Base-by-base conservation (phyloP, 163 green algal species). In the Trebouxia gelatinosa region DNA sequence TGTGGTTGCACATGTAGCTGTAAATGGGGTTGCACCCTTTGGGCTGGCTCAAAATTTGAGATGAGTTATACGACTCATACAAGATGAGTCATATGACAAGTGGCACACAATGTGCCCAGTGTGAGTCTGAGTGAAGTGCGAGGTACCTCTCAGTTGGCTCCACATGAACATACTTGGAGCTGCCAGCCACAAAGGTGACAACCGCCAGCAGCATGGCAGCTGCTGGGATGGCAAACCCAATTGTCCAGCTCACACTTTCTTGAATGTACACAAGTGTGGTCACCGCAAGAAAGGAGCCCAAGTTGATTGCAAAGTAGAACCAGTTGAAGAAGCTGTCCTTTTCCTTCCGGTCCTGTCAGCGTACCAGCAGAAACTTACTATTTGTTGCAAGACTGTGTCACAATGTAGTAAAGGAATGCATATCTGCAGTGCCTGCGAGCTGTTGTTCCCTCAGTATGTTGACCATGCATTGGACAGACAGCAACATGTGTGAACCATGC, bases 231-330 rank as follows among this genome's bases (percentile, higher is more conserved):
- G 83, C 87, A 89, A 97, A 98, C 23, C 94, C 94, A 9, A 97
- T 83, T 23, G 89, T 91, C 94, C 94, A 98, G 40, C 75, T 89
- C 28, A 97, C 80, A 48, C 86, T 82, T 81, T 95, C 89, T 84
- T 97, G 92, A 43, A 97, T 86, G 82, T 92, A 95, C 31, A 97
- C 92, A 9, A 97, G 89, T 40, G 89, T 85, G 0, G 92, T 95
- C 59, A 90, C 91, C 3, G 93, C 91, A 71, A 97, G 86, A 46
- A 98, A 80, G 23, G 85, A 92, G 59, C 94, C 94, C 13, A 98
- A 78, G 82, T 99, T 99, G 84, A 99, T 95, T 61, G 90, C 91
- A 79, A 98, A 93, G 87, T 99, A 99, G 83, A 99, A 99, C 85
- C 89, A 97, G 87, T 98, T 98, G 85, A 98, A 98, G 85, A 98